A percentile compares a stretch with the other conserved stretches of the same genome.
phyloP scores from a whole-genome alignment of 345 rosid genomes.

The Eucalyptus camaldulensis region DNA sequence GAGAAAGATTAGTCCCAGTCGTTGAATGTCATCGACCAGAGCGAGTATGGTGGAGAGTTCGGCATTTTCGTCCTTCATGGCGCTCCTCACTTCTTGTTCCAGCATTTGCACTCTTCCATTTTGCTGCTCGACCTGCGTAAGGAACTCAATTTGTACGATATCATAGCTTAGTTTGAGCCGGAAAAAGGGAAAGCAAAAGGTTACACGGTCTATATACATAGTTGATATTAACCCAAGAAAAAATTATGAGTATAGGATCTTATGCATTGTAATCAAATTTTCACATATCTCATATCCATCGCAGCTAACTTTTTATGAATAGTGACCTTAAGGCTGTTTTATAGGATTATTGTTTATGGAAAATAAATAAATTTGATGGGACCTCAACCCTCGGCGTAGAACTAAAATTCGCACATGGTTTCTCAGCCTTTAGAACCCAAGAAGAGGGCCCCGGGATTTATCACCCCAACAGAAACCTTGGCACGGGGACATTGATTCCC shows the following conservation, averaged over 20 bases:
- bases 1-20: constrained; percentile 15
- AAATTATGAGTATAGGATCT: background rate
- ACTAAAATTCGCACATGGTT: too few species aligned
- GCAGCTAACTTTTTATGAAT: background rate
- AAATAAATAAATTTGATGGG: too few species aligned
- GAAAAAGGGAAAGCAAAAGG: background rate
- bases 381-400: too few species aligned
- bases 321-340: too few species aligned
- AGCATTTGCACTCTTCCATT: background rate
- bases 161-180: background rate
- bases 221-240: background rate
- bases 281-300: background rate
- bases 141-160: background rate
- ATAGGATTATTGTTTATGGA: too few species aligned
- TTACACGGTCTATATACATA: background rate
- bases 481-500: too few species aligned
- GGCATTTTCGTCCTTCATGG: background rate
- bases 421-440: too few species aligned
- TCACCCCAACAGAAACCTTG: too few species aligned
- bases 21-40: constrained; percentile 27
- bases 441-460: too few species aligned
- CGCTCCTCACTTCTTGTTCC: constrained; percentile 10
- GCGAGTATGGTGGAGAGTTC: constrained; percentile 2
- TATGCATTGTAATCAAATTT: too few species aligned
- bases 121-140: background rate